Percentiles rank a stretch among this genome's conserved stretches.
phyloP scores from a whole-genome alignment of 2,329 filamentous ascomycete genomes.

The Teratosphaeria pseudoeucalypti region DNA sequence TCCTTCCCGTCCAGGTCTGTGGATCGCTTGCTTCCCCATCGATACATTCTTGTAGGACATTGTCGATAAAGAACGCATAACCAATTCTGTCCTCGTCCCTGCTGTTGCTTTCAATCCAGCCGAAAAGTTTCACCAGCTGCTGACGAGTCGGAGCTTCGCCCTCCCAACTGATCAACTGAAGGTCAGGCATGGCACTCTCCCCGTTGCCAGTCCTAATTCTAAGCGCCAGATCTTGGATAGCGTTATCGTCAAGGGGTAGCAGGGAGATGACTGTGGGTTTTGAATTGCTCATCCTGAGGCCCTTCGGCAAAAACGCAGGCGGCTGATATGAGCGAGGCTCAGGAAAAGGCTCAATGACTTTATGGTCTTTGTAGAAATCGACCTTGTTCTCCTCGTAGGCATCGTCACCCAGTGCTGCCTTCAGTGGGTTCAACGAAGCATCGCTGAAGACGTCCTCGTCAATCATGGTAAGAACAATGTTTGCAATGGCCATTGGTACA shows the following conservation, averaged over 20 bases:
- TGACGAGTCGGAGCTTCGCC: background rate
- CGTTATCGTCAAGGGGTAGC: background rate
- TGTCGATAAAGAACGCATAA: background rate
- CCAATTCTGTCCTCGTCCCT: background rate
- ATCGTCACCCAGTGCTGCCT: background rate
- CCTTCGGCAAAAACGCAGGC: background rate
- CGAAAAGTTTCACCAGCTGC: background rate
- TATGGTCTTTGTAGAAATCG: constrained; percentile 1
- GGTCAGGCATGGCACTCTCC: background rate
- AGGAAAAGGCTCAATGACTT: background rate
- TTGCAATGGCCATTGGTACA: background rate
- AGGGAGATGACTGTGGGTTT: background rate
- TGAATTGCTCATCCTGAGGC: background rate
- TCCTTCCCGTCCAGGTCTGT: background rate
- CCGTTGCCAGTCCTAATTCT: background rate
- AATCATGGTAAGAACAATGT: constrained; percentile 1
- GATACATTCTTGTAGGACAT: background rate
- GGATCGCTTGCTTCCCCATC: background rate
- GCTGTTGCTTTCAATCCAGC: background rate
- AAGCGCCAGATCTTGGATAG: background rate
- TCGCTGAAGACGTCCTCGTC: background rate
- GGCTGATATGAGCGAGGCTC: background rate
- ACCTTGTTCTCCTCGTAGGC: constrained; percentile 1
- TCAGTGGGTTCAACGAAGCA: background rate
- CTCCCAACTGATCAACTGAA: background rate